Conservation (phyloP, 345 rosid species). For the Lumnitzera littorea region DNA sequence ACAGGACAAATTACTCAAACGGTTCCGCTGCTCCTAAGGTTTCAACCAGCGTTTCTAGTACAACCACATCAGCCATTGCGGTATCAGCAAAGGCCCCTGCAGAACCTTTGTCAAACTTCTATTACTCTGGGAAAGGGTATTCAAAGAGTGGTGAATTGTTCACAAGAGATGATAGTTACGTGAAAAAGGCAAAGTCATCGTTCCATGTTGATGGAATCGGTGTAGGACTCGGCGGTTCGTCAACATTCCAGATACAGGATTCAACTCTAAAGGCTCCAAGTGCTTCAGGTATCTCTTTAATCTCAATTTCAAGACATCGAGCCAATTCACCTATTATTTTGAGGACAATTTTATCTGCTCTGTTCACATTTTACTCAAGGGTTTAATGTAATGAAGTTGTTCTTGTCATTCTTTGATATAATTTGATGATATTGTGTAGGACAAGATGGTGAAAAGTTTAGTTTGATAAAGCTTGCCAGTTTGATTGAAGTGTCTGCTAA, state of each 20-base stretch:
- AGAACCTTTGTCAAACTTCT: constrained; percentile 13
- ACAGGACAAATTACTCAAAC: constrained; percentile 14
- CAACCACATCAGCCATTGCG: neutral
- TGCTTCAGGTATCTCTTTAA: constrained; percentile 36
- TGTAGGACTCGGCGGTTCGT: constrained; percentile 22
- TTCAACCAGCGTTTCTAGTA: neutral
- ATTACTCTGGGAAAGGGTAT: constrained; percentile 24
- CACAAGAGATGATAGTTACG: constrained; percentile 67
- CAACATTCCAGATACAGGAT: constrained; percentile 42
- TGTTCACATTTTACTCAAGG: no score
- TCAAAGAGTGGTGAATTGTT: constrained; percentile 29
- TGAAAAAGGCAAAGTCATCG: constrained; percentile 48
- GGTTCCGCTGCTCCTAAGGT: constrained; percentile 15
- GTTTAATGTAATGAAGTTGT: no score
- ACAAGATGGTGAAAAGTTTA: constrained; percentile 63
- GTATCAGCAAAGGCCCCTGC: constrained; percentile 10
- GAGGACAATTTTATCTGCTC: neutral
- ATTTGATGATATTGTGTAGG: constrained; percentile 29
- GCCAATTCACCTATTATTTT: neutral
- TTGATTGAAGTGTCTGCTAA: constrained; percentile 79
- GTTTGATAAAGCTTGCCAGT: constrained; percentile 88
- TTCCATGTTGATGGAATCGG: constrained; percentile 39
- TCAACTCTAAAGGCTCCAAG: constrained; percentile 43
- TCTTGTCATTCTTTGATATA: no score
- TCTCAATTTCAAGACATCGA: neutral